Percentiles rank a stretch among this genome's conserved stretches.
Evolutionary conservation across 2,329 filamentous ascomycete genomes (phyloP).

Genomic region (Moelleriella libera): DNA sequence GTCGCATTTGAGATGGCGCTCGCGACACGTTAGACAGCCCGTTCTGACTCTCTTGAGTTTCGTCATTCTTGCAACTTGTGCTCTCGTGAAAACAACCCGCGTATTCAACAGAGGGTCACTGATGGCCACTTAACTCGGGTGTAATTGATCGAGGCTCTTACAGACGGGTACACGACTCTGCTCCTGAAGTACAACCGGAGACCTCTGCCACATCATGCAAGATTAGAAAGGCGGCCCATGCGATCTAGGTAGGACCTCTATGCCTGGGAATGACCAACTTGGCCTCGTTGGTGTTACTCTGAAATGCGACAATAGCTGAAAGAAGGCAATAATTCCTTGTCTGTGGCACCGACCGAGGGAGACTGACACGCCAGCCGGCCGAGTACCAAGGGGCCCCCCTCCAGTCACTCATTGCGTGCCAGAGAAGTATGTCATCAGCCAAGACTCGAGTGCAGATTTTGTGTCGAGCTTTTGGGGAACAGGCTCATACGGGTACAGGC

Average conservation of each 20-base stretch:
- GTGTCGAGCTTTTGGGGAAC: no score
- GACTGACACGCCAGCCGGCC: not conserved
- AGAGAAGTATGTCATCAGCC: no score
- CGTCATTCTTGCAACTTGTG: not conserved
- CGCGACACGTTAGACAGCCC: slow-evolving; percentile 79
- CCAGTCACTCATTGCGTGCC: not conserved
- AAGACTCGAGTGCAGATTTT: no score
- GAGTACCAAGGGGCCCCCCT: not conserved
- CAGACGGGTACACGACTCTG: not conserved
- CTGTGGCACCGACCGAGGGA: not conserved
- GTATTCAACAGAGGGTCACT: not conserved
- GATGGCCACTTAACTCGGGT: not conserved
- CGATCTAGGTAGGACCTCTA: not conserved
- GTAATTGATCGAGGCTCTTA: not conserved
- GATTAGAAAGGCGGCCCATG: not conserved
- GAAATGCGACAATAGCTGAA: not conserved
- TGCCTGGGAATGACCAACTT: not conserved
- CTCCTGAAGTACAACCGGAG: not conserved
- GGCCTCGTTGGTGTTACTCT: not conserved
- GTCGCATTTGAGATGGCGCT: slow-evolving; percentile 84
- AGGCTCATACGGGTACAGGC: no score
- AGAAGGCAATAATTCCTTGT: not conserved
- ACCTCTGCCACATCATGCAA: not conserved
- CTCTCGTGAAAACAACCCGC: not conserved
- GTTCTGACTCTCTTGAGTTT: slow-evolving; percentile 69